phyloP scores from a whole-genome alignment of 1,284 basidiomycete species.

The Boletellus deceptivus region DNA sequence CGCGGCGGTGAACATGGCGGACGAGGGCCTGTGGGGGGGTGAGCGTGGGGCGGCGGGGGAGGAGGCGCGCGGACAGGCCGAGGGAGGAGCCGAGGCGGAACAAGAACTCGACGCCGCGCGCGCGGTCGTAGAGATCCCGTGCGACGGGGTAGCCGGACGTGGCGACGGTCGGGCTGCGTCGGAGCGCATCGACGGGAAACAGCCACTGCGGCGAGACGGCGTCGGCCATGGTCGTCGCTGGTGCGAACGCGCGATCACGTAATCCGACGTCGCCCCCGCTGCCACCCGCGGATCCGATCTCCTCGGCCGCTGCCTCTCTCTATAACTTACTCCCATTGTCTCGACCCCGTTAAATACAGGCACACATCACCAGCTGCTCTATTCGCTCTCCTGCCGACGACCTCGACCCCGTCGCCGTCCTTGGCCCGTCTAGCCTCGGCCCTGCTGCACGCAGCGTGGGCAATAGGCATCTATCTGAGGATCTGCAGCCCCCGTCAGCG shows the following conservation, averaged over 20 bases:
- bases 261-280: slow-evolving; percentile 9
- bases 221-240: slow-evolving; percentile 28
- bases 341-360: not conserved
- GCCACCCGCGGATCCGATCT: too few species aligned
- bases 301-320: too few species aligned
- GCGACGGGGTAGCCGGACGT: slow-evolving; percentile 54
- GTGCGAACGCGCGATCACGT: slow-evolving; percentile 27
- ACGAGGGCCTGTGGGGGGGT: slow-evolving; percentile 55
- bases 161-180: slow-evolving; percentile 50
- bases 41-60: too few species aligned
- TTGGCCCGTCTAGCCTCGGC: slow-evolving; percentile 8
- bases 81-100: slow-evolving; percentile 75
- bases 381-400: slow-evolving; percentile 16
- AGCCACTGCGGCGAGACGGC: slow-evolving; percentile 59
- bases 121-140: slow-evolving; percentile 71
- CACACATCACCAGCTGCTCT: slow-evolving; percentile 8
- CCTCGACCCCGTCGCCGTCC: too few species aligned
- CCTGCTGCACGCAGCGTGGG: slow-evolving; percentile 35
- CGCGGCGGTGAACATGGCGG: slow-evolving; percentile 80
- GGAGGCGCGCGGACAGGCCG: slow-evolving; percentile 45
- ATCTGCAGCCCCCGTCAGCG: slow-evolving; percentile 32
- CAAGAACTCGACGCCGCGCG: slow-evolving; percentile 76
- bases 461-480: slow-evolving; percentile 46
- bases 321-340: not conserved
- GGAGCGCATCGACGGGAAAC: slow-evolving; percentile 59